Percentiles rank a stretch among this genome's conserved stretches.
These are phyloP conservation scores for Ophioceras dolichostomum DNA, from an alignment of 2,329 filamentous ascomycete genomes.

Conservation along the genomic window DNA sequence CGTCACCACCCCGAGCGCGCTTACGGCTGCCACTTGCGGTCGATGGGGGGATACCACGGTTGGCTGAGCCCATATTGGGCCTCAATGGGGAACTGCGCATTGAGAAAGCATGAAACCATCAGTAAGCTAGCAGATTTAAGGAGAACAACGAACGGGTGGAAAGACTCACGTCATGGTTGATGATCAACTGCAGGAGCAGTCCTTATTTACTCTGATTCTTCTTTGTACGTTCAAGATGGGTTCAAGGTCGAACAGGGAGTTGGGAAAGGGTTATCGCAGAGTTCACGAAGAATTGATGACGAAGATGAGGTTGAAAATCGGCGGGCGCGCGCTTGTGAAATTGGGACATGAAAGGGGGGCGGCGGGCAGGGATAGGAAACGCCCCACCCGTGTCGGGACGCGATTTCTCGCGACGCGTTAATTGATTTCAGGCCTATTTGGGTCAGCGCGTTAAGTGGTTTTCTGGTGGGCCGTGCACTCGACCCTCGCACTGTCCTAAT, in stretches of 20 bases:
- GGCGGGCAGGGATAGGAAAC: conserved; percentile 2
- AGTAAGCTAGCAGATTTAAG: conserved; percentile 1
- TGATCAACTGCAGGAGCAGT: too few relatives aligned
- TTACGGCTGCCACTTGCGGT: conserved; percentile 36
- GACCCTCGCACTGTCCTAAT: too few relatives aligned
- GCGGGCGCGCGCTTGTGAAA: conserved; percentile 4
- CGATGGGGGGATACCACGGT: conserved; percentile 49
- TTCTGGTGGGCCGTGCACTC: too few relatives aligned
- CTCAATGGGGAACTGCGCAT: conserved; percentile 64
- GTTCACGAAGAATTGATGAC: too few relatives aligned
- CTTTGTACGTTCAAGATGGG: too few relatives aligned
- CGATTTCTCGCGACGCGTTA: conserved; percentile 11
- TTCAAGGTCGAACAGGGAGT: too few relatives aligned
- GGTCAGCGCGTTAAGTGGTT: conserved; percentile 15
- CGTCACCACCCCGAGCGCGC: conserved; percentile 39
- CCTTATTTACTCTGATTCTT: too few relatives aligned
- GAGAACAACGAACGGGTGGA: background rate
- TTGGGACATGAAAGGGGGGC: conserved; percentile 4
- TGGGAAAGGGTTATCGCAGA: too few relatives aligned
- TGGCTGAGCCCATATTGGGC: conserved; percentile 70
- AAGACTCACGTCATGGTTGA: conserved; percentile 14
- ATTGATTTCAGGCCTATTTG: conserved; percentile 4
- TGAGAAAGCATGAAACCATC: conserved; percentile 2
- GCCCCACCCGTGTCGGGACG: conserved; percentile 11
- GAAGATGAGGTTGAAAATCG: too few relatives aligned